These are phyloP conservation scores for Grosmannia penicillata DNA, from an alignment of 2,329 filamentous ascomycete genomes.

Conservation along the genomic window DNA sequence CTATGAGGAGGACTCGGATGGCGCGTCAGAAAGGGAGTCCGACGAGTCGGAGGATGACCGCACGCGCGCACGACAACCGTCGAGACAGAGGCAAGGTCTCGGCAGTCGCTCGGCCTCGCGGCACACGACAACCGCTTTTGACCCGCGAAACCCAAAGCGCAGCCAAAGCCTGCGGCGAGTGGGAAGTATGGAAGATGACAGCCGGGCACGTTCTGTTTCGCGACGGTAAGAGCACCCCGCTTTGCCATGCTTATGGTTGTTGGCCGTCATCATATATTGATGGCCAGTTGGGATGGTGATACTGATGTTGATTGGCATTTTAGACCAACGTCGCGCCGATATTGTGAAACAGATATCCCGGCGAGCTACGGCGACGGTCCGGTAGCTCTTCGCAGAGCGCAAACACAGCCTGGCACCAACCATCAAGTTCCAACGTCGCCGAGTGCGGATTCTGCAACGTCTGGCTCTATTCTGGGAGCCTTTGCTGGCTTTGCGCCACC, in stretches of 20 bases:
- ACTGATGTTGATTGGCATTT: no score
- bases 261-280: no score
- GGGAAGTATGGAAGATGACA: slow-evolving; percentile 5
- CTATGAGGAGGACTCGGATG: slow-evolving; percentile 8
- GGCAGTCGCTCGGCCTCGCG: slow-evolving; percentile 13
- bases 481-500: slow-evolving; percentile 16
- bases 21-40: slow-evolving; percentile 3
- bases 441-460: slow-evolving; percentile 22
- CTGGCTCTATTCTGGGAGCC: slow-evolving; percentile 20
- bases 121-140: slow-evolving; percentile 10
- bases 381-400: slow-evolving; percentile 13
- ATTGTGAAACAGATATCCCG: slow-evolving; percentile 8
- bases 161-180: slow-evolving; percentile 6
- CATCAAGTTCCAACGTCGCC: slow-evolving; percentile 19
- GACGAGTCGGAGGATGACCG: slow-evolving; percentile 4
- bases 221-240: slow-evolving; percentile 10
- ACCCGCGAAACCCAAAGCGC: slow-evolving; percentile 3
- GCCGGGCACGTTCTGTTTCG: slow-evolving; percentile 4
- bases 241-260: no score
- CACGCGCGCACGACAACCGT: slow-evolving; percentile 4
- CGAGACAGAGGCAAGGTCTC: slow-evolving; percentile 5
- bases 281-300: no score
- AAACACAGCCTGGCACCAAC: slow-evolving; percentile 18
- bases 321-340: slow-evolving; percentile 10
- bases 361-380: slow-evolving; percentile 4